Conservation (phyloP, 352 stramenopile species). For the Globisporangium uncinulatum region DNA sequence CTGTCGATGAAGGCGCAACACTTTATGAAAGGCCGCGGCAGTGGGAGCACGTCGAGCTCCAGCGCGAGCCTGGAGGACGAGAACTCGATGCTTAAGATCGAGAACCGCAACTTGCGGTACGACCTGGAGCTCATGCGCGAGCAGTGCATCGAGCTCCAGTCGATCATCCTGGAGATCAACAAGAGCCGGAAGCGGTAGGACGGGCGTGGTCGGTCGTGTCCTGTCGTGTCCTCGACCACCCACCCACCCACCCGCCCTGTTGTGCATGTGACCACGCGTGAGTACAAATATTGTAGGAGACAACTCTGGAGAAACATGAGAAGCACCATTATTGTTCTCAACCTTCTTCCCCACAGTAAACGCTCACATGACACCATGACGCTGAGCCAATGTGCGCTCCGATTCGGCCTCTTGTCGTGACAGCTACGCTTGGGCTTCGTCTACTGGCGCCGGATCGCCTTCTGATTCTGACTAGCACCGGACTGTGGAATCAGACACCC, state of each 20-base stretch:
- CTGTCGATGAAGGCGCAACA: constrained; percentile 63
- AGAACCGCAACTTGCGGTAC: constrained; percentile 87
- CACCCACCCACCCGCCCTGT: neutral
- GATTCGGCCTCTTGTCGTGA: no score
- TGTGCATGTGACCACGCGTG: neutral
- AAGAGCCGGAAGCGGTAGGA: constrained; percentile 81
- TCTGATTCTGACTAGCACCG: no score
- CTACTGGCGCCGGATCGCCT: no score
- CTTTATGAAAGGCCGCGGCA: constrained; percentile 56
- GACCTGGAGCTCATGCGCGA: constrained; percentile 86
- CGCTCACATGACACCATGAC: no score
- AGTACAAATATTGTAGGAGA: no score
- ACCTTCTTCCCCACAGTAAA: no score
- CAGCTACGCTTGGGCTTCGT: no score
- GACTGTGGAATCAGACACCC: no score
- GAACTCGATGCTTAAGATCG: constrained; percentile 83
- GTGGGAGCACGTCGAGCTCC: constrained; percentile 52
- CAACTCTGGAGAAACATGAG: no score
- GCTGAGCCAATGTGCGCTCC: no score
- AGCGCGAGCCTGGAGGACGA: constrained; percentile 73
- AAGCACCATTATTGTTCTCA: no score
- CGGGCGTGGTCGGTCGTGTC: neutral
- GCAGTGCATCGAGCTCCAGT: constrained; percentile 83
- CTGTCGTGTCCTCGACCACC: neutral
- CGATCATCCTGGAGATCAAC: constrained; percentile 89